Evolutionary conservation across 345 rosid genomes (phyloP), one percentile per base, ranked within the genome.

Genomic region (Cardamine occulta): DNA sequence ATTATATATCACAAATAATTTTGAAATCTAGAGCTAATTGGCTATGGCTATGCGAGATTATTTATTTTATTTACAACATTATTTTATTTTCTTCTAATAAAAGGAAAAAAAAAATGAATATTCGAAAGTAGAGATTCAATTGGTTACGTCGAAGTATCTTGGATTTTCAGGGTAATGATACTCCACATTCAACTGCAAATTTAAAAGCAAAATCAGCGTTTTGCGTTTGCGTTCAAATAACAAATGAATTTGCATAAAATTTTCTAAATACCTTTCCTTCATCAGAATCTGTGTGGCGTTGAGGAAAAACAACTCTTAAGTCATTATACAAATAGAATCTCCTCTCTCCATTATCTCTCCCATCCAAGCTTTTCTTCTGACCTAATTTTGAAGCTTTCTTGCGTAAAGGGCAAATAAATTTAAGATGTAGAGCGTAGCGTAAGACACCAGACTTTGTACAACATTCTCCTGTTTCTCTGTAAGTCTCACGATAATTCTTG

Each of bases 401-500:
- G 10, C 80, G 80, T 28, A 70, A 66, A 45, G 91, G 92, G 83
- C 93, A 93, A n/a, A 86, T 62, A 74, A 91, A 90, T 8, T 93
- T 89, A 55, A 93, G 97, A 78, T 93, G 98, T 55, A 93, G 92
- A 6, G 96, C 96, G 49, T 91, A 93, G 2, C 98, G 96, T 57
- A 89, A 80, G 56, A 88, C 87, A 69, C 96, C 89, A 68, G 81
- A 81, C 74, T 87, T 93, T 31, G 83, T 76, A 80, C 84, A 86
- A 66, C 77, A 51, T 48, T 78, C 45, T 55, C 73, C 45, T 72
- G 76, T 74, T 29, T 52, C 68, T 40, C 44, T 53, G 79, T 78
- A 77, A 70, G 44, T 75, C 67, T 66, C 73, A 54, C 70, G 80
- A 63, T 34, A 74, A 58, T 77, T 42, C 64, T 35, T 68, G 68